Evolutionary conservation across 2,329 filamentous ascomycete species (phyloP).

Genomic region (Clonostachys solani): DNA sequence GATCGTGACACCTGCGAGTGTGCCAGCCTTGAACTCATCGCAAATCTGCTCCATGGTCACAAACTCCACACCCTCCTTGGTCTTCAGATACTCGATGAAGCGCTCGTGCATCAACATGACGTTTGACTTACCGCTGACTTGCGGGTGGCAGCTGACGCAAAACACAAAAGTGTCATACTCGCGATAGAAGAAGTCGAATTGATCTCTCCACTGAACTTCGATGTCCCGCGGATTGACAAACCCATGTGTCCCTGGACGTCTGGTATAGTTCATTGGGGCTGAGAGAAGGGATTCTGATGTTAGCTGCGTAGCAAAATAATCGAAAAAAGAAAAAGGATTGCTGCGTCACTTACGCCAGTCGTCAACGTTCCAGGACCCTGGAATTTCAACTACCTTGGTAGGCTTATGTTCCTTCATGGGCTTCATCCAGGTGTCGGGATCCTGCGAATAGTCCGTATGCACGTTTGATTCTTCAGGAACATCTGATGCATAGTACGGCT

Average conservation of each 20-base stretch:
- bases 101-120: slow-evolving; percentile 39
- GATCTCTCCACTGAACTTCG: slow-evolving; percentile 37
- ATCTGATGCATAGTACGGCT: slow-evolving; percentile 26
- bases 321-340: background rate
- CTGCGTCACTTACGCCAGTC: slow-evolving; percentile 32
- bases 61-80: slow-evolving; percentile 35
- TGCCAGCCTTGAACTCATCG: slow-evolving; percentile 1
- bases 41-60: slow-evolving; percentile 4
- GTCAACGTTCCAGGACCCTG: slow-evolving; percentile 39
- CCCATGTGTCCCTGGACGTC: slow-evolving; percentile 19
- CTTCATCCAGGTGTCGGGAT: slow-evolving; percentile 10
- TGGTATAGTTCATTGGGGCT: slow-evolving; percentile 17
- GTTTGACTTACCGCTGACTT: slow-evolving; percentile 41
- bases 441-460: slow-evolving; percentile 9
- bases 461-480: slow-evolving; percentile 6
- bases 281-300: background rate
- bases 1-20: slow-evolving; percentile 3
- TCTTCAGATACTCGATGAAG: slow-evolving; percentile 38
- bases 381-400: slow-evolving; percentile 33
- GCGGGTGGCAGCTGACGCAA: slow-evolving; percentile 39
- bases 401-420: slow-evolving; percentile 9
- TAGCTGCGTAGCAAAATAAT: background rate
- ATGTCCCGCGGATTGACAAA: slow-evolving; percentile 33
- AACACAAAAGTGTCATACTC: slow-evolving; percentile 41
- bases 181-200: slow-evolving; percentile 37